phyloP scores from a whole-genome alignment of 2,329 filamentous ascomycete genomes.

The Trichoderma pleuroti region DNA sequence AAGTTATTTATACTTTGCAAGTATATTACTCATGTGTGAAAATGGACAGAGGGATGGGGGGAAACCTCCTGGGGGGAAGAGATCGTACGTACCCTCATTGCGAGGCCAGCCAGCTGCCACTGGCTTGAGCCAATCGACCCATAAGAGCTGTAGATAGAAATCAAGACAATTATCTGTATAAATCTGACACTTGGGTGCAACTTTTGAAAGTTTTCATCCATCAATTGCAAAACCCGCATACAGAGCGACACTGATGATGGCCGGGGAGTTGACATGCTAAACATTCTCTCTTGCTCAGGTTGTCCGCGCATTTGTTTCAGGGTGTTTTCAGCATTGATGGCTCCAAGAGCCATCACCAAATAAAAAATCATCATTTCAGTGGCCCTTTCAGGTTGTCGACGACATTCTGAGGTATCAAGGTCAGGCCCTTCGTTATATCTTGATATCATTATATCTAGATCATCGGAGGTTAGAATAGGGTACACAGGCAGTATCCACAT shows the following conservation, averaged over 20 bases:
- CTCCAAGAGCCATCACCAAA: neutral
- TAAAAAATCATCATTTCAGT: neutral
- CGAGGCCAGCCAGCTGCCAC: neutral
- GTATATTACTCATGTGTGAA: neutral
- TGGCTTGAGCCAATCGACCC: neutral
- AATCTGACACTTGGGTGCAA: neutral
- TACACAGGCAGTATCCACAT: neutral
- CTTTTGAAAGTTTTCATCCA: neutral
- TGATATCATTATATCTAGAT: neutral
- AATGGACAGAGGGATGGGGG: neutral
- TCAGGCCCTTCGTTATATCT: neutral
- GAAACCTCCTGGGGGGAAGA: neutral
- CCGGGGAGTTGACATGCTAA: neutral
- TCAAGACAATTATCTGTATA: neutral
- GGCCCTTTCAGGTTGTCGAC: neutral
- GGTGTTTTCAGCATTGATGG: neutral
- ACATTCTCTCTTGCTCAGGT: neutral
- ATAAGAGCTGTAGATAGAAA: neutral
- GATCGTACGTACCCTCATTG: neutral
- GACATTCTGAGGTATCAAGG: neutral
- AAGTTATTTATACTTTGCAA: neutral
- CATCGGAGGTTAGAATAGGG: neutral
- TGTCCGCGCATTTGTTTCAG: neutral
- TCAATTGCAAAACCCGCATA: neutral
- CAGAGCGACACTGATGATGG: neutral